These are phyloP conservation scores for Paramecium biaurelia DNA, from an alignment of 73 alveolate genomes.

Conservation along the genomic window DNA sequence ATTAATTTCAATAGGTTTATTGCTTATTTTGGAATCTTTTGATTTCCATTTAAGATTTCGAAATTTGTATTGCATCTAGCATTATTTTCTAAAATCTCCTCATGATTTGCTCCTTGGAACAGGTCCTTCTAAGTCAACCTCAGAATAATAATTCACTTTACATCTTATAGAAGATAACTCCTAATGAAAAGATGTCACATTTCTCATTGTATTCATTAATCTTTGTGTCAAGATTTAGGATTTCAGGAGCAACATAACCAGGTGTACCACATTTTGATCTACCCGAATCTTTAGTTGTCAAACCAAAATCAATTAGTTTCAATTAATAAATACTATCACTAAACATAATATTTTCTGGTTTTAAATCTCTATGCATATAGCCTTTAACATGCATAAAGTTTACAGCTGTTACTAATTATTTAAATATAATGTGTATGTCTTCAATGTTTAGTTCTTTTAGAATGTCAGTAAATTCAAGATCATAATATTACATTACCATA, in stretches of 20 bases:
- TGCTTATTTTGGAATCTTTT: not conserved
- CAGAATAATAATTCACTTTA: not conserved
- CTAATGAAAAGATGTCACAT: slow-evolving; percentile 27
- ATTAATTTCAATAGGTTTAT: not conserved
- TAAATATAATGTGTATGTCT: not conserved
- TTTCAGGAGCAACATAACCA: slow-evolving; percentile 89
- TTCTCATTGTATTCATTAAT: not conserved
- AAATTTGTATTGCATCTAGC: not conserved
- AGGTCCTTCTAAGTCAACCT: not conserved
- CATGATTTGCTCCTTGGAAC: not conserved
- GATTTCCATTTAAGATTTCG: not conserved
- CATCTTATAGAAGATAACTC: slow-evolving; percentile 15
- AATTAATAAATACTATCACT: not conserved
- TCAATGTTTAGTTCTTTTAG: not conserved
- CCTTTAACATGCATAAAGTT: not conserved
- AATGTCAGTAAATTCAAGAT: slow-evolving; percentile 1
- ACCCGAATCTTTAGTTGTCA: not conserved
- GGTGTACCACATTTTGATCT: slow-evolving; percentile 76
- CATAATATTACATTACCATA: not conserved
- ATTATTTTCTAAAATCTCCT: not conserved
- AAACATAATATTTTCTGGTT: slow-evolving; percentile 42
- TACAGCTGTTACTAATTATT: not conserved
- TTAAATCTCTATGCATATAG: slow-evolving; percentile 50
- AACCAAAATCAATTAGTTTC: slow-evolving; percentile 5
- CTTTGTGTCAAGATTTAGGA: slow-evolving; percentile 41